phyloP scores from a whole-genome alignment of 164 flowering plant species.

The Dillenia suffruticosa region DNA sequence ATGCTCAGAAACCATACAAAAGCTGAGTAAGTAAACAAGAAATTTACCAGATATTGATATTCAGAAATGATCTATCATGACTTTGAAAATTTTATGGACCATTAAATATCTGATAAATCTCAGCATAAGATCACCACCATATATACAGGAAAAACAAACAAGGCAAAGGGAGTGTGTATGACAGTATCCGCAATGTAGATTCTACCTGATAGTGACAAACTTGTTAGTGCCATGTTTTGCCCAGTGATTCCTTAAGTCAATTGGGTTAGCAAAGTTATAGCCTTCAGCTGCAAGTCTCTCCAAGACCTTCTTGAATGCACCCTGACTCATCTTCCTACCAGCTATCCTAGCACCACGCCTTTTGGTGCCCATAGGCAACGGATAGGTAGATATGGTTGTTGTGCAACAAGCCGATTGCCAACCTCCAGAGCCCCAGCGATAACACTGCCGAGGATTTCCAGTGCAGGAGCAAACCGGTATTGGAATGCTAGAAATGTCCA shows the following conservation, averaged over 20 bases:
- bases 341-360: slow-evolving; percentile 20
- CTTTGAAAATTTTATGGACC: background rate
- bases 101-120: background rate
- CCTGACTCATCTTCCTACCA: slow-evolving; percentile 21
- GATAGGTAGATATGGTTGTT: slow-evolving; percentile 15
- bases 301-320: slow-evolving; percentile 20
- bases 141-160: slow-evolving; percentile 8
- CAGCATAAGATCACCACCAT: slow-evolving; percentile 1
- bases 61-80: background rate
- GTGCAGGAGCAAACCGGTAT: slow-evolving; percentile 24
- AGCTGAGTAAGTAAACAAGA: too few relatives aligned
- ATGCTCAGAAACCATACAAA: too few relatives aligned
- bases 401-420: slow-evolving; percentile 29
- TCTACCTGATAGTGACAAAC: slow-evolving; percentile 22
- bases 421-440: slow-evolving; percentile 26
- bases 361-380: slow-evolving; percentile 21
- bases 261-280: slow-evolving; percentile 16
- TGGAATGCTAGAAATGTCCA: slow-evolving; percentile 18
- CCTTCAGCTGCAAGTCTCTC: slow-evolving; percentile 21
- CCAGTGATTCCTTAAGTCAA: slow-evolving; percentile 22
- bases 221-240: slow-evolving; percentile 27
- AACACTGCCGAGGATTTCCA: slow-evolving; percentile 19
- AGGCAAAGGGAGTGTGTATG: background rate
- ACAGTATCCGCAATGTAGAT: slow-evolving; percentile 1
- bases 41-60: too few relatives aligned